Percentiles rank a stretch among this genome's conserved stretches.
Evolutionary conservation across 768 basidiomycete genomes (phyloP).

Genomic region (Punctularia strigosozonata): DNA sequence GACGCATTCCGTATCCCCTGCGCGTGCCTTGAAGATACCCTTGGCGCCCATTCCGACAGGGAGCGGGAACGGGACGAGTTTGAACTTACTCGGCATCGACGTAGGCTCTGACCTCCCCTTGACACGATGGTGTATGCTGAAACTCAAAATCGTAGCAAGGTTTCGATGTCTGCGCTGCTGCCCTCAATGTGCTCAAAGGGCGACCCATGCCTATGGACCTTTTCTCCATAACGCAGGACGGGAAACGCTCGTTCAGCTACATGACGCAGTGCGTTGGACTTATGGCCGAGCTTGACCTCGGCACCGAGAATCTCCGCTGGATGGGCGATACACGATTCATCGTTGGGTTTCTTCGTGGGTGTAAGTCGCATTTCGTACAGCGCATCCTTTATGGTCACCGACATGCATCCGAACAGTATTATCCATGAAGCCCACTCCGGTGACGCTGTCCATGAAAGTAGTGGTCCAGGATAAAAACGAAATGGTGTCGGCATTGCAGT

Average conservation of each 20-base stretch:
- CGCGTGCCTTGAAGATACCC: conserved; percentile 53
- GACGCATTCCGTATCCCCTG: conserved; percentile 44
- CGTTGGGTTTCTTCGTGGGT: conserved; percentile 56
- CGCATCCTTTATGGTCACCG: neutral
- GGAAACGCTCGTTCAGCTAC: conserved; percentile 57
- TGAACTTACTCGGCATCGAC: conserved; percentile 64
- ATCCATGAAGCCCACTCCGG: conserved; percentile 48
- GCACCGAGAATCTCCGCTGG: conserved; percentile 78
- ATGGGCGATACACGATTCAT: conserved; percentile 78
- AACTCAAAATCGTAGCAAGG: conserved; percentile 37
- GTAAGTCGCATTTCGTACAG: conserved; percentile 26
- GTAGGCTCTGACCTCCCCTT: conserved; percentile 19
- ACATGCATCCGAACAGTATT: conserved; percentile 31
- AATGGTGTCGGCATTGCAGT: conserved; percentile 45
- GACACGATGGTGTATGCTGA: neutral
- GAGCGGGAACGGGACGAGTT: conserved; percentile 64
- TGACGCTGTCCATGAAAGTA: conserved; percentile 62
- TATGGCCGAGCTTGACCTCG: conserved; percentile 77
- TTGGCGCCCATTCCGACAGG: conserved; percentile 74
- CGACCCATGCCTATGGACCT: conserved; percentile 65
- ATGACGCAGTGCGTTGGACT: conserved; percentile 77
- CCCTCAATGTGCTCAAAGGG: conserved; percentile 76
- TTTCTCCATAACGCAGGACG: conserved; percentile 63
- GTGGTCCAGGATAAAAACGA: conserved; percentile 56
- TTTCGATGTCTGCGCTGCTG: conserved; percentile 57